A percentile compares a stretch with the other conserved stretches of the same genome.
Conservation (phyloP, 768 basidiomycete species). For the Trametes punicea region DNA sequence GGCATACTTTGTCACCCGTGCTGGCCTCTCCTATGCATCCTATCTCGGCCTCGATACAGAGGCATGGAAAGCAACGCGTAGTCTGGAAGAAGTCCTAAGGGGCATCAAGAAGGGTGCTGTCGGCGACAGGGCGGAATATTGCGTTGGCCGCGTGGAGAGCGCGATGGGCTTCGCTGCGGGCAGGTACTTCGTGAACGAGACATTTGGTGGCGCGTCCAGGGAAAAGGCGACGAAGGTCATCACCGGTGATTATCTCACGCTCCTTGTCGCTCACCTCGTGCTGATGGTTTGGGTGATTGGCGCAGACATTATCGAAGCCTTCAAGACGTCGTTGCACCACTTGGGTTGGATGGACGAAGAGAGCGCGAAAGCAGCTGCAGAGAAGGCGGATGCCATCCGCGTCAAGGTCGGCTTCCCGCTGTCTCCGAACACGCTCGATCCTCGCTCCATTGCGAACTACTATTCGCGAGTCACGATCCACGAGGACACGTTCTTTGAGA, state of each 20-base stretch:
- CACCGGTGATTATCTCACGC: constrained; percentile 41
- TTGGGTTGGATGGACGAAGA: constrained; percentile 91
- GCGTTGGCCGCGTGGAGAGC: constrained; percentile 66
- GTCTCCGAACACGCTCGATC: constrained; percentile 75
- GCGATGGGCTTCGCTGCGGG: constrained; percentile 88
- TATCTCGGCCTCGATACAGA: constrained; percentile 73
- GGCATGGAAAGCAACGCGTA: constrained; percentile 72
- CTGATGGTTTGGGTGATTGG: neutral
- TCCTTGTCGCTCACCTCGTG: neutral
- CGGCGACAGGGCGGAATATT: constrained; percentile 81
- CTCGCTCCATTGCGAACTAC: constrained; percentile 67
- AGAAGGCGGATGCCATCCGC: constrained; percentile 82
- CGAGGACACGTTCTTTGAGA: constrained; percentile 76
- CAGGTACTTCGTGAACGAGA: constrained; percentile 82
- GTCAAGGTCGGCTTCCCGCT: constrained; percentile 93
- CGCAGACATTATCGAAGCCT: constrained; percentile 74
- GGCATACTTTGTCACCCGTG: constrained; percentile 81
- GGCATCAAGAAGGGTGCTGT: constrained; percentile 88
- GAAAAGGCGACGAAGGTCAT: constrained; percentile 83
- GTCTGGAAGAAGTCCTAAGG: constrained; percentile 65
- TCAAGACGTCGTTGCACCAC: constrained; percentile 68
- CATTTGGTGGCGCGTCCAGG: constrained; percentile 76
- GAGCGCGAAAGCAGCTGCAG: constrained; percentile 76
- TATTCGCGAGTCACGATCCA: constrained; percentile 69
- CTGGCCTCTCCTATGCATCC: constrained; percentile 63